Base-by-base conservation (phyloP, 148 eudicot genomes). In the Hydrangea macrophylla region DNA sequence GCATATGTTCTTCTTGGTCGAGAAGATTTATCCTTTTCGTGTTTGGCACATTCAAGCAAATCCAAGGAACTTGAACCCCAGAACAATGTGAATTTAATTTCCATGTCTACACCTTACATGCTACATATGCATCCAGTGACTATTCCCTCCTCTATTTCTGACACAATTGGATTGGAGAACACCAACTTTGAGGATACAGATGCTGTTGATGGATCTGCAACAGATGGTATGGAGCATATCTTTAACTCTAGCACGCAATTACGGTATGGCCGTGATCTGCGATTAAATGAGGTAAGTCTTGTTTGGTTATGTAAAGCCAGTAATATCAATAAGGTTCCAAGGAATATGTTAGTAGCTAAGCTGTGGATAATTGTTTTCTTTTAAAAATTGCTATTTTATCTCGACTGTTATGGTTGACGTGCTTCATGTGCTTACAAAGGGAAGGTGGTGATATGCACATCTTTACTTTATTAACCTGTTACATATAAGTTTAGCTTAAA, bases 1-100 rank as follows among this genome's bases (percentile, higher is more conserved):
- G 99, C 97, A 7, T 95, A 95, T 82, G 83, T 92, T 78, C 96
- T 95, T 76, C 93, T 95, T 84, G 97, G 97, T 36, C 88, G 99
- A 42, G 96, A 95, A 82, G 99, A 95, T 85, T 73, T 95, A 79
- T 91, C 97, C 55, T 84, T 89, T 77, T 86, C 86, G 15, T 76
- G 85, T 71, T 67, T 75, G 62, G 72, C 85, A 56, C 70, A 79
- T 73, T 72, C 85, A 59, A 75, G 70, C 48, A 91, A 89, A 68
- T 73, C 75, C 39, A 79, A 76, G 45, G 84, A 87, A 75, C 78
- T 71, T 60, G 88, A 88, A 73, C 73, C 84, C 64, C 88, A 73
- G 58, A 79, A 76, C 20, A 87, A 69, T 63, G 75, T 83, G 77
- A 81, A 82, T 58, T 78, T 86, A 59, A 82, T 89, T 61, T 91